A percentile compares a stretch with the other conserved stretches of the same genome.
These are phyloP conservation scores for Aspergillus brunneoviolaceus DNA, from an alignment of 2,329 filamentous ascomycete genomes.

Conservation along the genomic window DNA sequence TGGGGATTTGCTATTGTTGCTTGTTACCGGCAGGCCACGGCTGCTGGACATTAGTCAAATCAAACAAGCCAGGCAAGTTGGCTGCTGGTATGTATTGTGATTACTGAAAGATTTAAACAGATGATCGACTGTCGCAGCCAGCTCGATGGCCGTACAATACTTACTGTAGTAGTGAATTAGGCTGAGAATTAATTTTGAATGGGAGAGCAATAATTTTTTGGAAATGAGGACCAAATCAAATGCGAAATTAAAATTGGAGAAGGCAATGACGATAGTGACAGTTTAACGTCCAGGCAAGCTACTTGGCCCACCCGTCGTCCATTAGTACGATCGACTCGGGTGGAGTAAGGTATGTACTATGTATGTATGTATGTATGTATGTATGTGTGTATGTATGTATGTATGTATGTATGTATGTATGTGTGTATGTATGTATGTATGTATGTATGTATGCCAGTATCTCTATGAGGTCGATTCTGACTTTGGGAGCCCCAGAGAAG, in stretches of 20 bases:
- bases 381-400: background rate
- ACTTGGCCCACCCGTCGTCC: slow-evolving; percentile 1
- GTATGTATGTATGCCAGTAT: too few species aligned
- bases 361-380: too few species aligned
- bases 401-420: too few species aligned
- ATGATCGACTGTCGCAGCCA: background rate
- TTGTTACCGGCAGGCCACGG: background rate
- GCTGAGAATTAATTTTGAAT: background rate
- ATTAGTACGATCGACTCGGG: slow-evolving; percentile 5
- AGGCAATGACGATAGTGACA: background rate
- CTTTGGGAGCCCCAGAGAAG: background rate
- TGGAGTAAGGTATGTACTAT: background rate
- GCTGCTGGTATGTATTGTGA: slow-evolving; percentile 2
- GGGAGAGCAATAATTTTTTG: background rate
- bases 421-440: too few species aligned
- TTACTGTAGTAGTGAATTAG: background rate
- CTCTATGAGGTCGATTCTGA: background rate
- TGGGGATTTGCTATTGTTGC: slow-evolving; percentile 2
- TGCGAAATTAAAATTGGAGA: background rate
- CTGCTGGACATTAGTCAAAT: background rate
- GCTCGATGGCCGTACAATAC: background rate
- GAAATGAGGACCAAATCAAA: background rate
- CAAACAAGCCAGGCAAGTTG: background rate
- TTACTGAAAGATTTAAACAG: background rate
- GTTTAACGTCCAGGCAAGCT: background rate